phyloP scores from a whole-genome alignment of 495 filamentous ascomycete genomes.

The Cudoniella acicularis region DNA sequence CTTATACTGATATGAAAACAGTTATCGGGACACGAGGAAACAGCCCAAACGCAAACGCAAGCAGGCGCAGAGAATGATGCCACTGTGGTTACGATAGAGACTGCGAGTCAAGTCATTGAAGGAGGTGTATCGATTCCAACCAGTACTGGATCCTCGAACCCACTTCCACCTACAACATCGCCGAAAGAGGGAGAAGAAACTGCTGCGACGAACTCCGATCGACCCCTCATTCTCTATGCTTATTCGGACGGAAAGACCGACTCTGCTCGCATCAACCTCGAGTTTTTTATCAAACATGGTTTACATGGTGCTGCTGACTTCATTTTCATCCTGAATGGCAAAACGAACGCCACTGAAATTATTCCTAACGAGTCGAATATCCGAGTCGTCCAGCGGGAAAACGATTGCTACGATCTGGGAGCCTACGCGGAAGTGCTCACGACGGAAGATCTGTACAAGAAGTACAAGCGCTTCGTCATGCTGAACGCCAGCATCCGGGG shows the following conservation, averaged over 20 bases:
- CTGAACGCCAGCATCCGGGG: conserved; percentile 32
- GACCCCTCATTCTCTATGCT: conserved; percentile 21
- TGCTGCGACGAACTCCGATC: not conserved
- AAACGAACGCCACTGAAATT: conserved; percentile 20
- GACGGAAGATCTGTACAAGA: conserved; percentile 18
- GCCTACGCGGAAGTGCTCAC: conserved; percentile 27
- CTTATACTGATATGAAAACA: too few species aligned
- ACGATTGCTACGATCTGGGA: conserved; percentile 30
- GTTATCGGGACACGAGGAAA: too few species aligned
- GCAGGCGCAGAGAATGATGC: too few species aligned
- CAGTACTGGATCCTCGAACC: too few species aligned
- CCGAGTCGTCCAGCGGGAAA: conserved; percentile 19
- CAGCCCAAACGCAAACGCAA: too few species aligned
- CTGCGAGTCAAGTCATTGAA: too few species aligned
- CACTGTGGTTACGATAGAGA: too few species aligned
- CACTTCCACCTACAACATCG: too few species aligned
- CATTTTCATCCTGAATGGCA: conserved; percentile 35
- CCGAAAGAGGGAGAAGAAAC: not conserved
- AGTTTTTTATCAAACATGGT: conserved; percentile 30
- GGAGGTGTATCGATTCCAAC: too few species aligned
- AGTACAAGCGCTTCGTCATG: conserved; percentile 31
- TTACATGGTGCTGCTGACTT: conserved; percentile 34
- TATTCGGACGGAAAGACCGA: conserved; percentile 26
- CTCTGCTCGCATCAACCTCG: conserved; percentile 24
- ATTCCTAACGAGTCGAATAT: conserved; percentile 25